These are phyloP conservation scores for Rhizoctonia solani DNA, from an alignment of 1,284 basidiomycete genomes.

Conservation along the genomic window DNA sequence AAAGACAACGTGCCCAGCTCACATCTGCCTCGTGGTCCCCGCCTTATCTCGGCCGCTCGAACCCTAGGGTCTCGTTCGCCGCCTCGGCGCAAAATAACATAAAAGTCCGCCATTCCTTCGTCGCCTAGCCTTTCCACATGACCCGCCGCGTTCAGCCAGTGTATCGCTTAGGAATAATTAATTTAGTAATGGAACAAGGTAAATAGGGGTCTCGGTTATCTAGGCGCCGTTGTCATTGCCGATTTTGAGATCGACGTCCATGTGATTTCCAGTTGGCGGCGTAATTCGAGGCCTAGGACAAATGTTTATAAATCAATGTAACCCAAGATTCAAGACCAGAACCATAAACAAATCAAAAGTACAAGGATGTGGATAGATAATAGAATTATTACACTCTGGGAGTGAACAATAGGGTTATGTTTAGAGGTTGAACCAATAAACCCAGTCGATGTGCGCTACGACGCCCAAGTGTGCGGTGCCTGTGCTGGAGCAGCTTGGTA, in stretches of 20 bases:
- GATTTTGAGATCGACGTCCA: too few species aligned
- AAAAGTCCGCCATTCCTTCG: too few species aligned
- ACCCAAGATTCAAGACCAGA: too few species aligned
- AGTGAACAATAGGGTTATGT: too few species aligned
- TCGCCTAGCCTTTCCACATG: too few species aligned
- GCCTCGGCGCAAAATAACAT: neutral
- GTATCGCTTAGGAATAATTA: neutral
- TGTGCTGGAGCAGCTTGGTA: constrained; percentile 11
- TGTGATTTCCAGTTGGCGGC: too few species aligned
- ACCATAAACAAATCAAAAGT: too few species aligned
- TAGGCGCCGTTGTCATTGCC: neutral
- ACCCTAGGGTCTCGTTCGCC: neutral
- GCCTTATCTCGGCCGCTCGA: constrained; percentile 24
- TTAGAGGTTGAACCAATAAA: neutral
- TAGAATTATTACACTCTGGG: too few species aligned
- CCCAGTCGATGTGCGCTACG: neutral
- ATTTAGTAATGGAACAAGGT: too few species aligned
- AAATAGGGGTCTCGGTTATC: neutral
- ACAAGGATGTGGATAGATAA: too few species aligned
- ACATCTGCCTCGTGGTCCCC: constrained; percentile 7
- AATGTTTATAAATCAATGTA: too few species aligned
- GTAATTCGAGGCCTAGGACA: too few species aligned
- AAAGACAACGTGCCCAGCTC: constrained; percentile 10
- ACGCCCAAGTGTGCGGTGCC: constrained; percentile 10
- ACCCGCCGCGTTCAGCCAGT: neutral